These are phyloP conservation scores for Aspergillus flavus DNA, from an alignment of 2,329 filamentous ascomycete genomes.

Conservation along the genomic window DNA sequence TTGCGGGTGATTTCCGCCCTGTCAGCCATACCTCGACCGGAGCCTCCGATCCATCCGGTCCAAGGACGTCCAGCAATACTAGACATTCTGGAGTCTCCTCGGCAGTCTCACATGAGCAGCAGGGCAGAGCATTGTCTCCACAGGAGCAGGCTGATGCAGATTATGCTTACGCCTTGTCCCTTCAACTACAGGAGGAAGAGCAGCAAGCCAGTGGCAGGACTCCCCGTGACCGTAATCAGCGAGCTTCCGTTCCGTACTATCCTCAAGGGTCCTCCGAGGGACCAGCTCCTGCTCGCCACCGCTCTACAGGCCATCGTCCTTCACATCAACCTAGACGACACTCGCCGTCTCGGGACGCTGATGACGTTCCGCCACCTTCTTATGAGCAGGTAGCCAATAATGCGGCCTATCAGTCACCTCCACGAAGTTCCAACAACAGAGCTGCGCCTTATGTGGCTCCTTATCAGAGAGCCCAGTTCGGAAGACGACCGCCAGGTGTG, in stretches of 20 bases:
- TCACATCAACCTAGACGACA: conserved; percentile 17
- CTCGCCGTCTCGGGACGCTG: conserved; percentile 34
- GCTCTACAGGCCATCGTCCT: conserved; percentile 30
- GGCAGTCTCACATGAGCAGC: conserved; percentile 16
- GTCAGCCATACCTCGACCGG: conserved; percentile 63
- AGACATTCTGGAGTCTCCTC: conserved; percentile 15
- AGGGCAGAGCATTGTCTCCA: conserved; percentile 24
- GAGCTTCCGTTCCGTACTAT: conserved; percentile 24
- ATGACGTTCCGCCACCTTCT: conserved; percentile 62
- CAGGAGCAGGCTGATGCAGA: conserved; percentile 72
- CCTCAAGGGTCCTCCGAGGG: conserved; percentile 20
- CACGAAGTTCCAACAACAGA: conserved; percentile 39
- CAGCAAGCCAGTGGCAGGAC: conserved; percentile 59
- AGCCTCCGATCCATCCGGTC: conserved; percentile 32
- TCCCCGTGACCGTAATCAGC: conserved; percentile 39
- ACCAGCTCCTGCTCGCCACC: conserved; percentile 12
- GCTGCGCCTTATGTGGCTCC: conserved; percentile 21
- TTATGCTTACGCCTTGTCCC: conserved; percentile 83
- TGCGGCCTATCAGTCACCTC: conserved; percentile 58
- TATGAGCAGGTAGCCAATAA: conserved; percentile 66
- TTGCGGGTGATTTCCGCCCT: conserved; percentile 84
- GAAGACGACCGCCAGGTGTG: conserved; percentile 19
- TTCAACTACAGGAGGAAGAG: conserved; percentile 94
- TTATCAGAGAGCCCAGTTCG: conserved; percentile 23
- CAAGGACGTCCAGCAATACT: conserved; percentile 30